Percentiles rank a stretch among this genome's conserved stretches.
Evolutionary conservation across 805 yeast species (phyloP).

Genomic region (Clavispora fructus): DNA sequence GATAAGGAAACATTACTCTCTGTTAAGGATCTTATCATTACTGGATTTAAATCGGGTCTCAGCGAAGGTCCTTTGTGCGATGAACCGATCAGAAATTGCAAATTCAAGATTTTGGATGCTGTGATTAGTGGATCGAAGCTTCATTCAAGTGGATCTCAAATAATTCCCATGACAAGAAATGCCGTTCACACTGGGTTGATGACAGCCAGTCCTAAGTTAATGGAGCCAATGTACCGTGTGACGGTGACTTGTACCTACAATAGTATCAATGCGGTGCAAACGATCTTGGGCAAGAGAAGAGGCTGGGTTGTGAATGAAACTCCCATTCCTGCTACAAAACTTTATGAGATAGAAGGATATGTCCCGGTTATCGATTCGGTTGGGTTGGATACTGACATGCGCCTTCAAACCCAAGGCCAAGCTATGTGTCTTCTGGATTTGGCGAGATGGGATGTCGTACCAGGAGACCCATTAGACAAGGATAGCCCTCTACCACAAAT

Average conservation of each 20-base stretch:
- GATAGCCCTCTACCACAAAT: slow-evolving; percentile 59
- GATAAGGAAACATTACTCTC: slow-evolving; percentile 45
- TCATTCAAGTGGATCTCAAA: slow-evolving; percentile 57
- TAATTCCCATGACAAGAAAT: slow-evolving; percentile 74
- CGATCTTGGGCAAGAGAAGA: slow-evolving; percentile 56
- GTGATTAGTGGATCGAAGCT: slow-evolving; percentile 43
- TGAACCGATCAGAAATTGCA: slow-evolving; percentile 67
- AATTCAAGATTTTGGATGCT: slow-evolving; percentile 65
- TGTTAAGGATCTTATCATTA: slow-evolving; percentile 52
- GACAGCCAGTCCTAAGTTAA: slow-evolving; percentile 68
- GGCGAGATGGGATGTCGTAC: slow-evolving; percentile 70
- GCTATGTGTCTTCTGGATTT: slow-evolving; percentile 66
- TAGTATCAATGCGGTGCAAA: slow-evolving; percentile 45
- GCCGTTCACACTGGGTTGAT: slow-evolving; percentile 81
- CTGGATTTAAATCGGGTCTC: slow-evolving; percentile 81
- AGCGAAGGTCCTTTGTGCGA: slow-evolving; percentile 92
- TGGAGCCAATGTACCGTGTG: slow-evolving; percentile 77
- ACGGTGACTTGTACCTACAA: slow-evolving; percentile 50
- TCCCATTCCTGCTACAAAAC: slow-evolving; percentile 70
- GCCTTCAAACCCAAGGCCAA: slow-evolving; percentile 73
- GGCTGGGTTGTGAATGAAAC: slow-evolving; percentile 46
- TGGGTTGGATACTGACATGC: slow-evolving; percentile 83
- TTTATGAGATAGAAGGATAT: slow-evolving; percentile 54
- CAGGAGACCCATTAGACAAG: slow-evolving; percentile 86
- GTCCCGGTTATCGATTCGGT: slow-evolving; percentile 88